Percentiles rank a stretch among this genome's conserved stretches.
Conservation (phyloP, 805 yeast species). For the Wickerhamiella occidentalis region DNA sequence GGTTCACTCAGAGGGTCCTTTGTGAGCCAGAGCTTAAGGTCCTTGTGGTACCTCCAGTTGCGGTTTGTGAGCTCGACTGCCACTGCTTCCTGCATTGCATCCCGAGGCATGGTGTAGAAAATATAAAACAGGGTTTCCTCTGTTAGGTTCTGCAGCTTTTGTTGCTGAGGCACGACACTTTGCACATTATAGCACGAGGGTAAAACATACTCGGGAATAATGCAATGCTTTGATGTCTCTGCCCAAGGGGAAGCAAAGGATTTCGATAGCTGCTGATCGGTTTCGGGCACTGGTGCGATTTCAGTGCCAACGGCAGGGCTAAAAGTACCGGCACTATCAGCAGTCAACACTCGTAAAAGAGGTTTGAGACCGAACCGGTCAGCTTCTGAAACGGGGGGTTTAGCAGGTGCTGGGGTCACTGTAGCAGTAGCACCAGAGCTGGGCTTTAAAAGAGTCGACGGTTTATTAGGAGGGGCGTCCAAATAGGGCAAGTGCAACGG, state of each 20-base stretch:
- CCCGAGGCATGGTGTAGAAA: constrained; percentile 87
- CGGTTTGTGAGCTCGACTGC: constrained; percentile 82
- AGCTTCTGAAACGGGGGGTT: constrained; percentile 30
- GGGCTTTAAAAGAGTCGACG: neutral
- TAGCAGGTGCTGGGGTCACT: neutral
- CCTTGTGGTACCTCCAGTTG: constrained; percentile 96
- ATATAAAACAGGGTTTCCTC: constrained; percentile 91
- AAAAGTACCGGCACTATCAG: constrained; percentile 51
- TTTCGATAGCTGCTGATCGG: constrained; percentile 39
- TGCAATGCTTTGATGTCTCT: constrained; percentile 80
- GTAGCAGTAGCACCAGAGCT: neutral
- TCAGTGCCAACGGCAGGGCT: constrained; percentile 68
- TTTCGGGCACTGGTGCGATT: constrained; percentile 52
- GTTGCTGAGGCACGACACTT: constrained; percentile 35
- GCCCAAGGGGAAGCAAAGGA: constrained; percentile 90
- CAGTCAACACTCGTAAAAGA: constrained; percentile 43
- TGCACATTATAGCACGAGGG: constrained; percentile 45
- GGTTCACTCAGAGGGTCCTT: constrained; percentile 88
- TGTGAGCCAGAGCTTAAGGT: constrained; percentile 90
- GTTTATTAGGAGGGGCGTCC: constrained; percentile 8
- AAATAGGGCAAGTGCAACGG: constrained; percentile 8
- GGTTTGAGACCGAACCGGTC: constrained; percentile 61
- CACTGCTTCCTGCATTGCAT: constrained; percentile 83
- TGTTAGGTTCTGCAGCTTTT: constrained; percentile 41
- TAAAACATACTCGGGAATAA: constrained; percentile 65